Percentiles rank a stretch among this genome's conserved stretches.
Evolutionary conservation across 2,329 filamentous ascomycete species (phyloP).

Genomic region (Trichoderma simmonsii): DNA sequence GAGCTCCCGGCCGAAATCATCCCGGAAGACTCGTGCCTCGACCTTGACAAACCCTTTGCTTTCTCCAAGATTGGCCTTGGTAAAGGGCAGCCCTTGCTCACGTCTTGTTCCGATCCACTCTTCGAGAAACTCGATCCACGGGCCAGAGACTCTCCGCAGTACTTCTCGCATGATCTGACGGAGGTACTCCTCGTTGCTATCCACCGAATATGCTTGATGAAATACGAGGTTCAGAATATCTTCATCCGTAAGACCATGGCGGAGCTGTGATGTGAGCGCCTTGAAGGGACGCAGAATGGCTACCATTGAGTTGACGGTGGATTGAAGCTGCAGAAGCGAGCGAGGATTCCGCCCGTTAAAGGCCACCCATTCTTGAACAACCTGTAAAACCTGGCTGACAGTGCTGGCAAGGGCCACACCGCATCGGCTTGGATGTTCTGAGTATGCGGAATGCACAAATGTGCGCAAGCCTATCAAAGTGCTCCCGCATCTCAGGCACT

Average conservation of each 20-base stretch:
- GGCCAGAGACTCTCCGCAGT: conserved; percentile 57
- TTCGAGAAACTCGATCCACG: conserved; percentile 65
- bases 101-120: conserved; percentile 71
- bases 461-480: conserved; percentile 44
- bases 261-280: conserved; percentile 47
- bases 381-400: conserved; percentile 46
- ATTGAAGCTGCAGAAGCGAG: conserved; percentile 54
- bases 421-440: conserved; percentile 42
- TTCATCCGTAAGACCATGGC: conserved; percentile 51
- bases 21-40: conserved; percentile 50
- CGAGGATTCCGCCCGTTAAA: conserved; percentile 38
- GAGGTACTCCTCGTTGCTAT: conserved; percentile 61
- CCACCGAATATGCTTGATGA: conserved; percentile 58
- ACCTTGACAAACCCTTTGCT: conserved; percentile 60
- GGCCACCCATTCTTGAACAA: conserved; percentile 49
- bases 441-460: conserved; percentile 48
- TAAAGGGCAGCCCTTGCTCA: conserved; percentile 54
- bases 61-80: conserved; percentile 43
- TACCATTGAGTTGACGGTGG: conserved; percentile 45
- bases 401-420: conserved; percentile 52
- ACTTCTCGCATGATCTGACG: conserved; percentile 65
- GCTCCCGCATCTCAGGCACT: conserved; percentile 48
- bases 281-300: conserved; percentile 52
- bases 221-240: conserved; percentile 61
- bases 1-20: conserved; percentile 57